Base-by-base conservation (phyloP, 2,329 filamentous ascomycete genomes). In the Neonectria neomacrospora region DNA sequence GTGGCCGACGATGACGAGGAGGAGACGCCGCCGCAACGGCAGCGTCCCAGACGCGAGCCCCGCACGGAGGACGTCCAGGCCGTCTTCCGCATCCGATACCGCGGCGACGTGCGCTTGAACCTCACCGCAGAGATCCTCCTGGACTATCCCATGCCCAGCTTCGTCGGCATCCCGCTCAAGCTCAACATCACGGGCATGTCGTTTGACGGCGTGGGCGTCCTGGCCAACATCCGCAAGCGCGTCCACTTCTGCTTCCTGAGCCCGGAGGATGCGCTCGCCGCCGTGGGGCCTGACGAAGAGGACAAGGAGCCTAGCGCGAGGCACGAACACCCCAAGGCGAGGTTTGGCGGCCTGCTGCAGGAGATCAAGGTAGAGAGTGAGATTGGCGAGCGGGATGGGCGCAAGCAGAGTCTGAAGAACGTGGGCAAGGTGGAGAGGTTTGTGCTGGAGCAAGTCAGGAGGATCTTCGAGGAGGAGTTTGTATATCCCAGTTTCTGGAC, bases 401-500 rank as follows among this genome's bases (percentile, higher is more conserved):
- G 93, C 26, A 97, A 96, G 80, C 95, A 97, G 81, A 96, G 95
- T 50, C 81, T 99, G 64, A 98, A 97, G 84, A 99, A 99, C 77
- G 95, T 99, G 53, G 95, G 96, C 63, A 99, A 99, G 83, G 96
- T 99, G 61, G 96, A 99, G 82, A 91, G 93, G 73, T 99, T 99
- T 77, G 93, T 99, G 60, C 84, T 99, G 63, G 95, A 98, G 77
- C 95, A 98, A 80, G 96, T 99, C 66, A 89, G 95, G 76, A 88
- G 94, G 74, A 98, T 99, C 72, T 98, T 99, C 74, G 96, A 99
- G 80, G 96, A 98, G 76, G 96, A 99, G 78, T 96, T 98, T 80
- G 94, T 98, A 66, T 98, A 97, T 80, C 96, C 96, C 47, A 97
- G 94, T 79, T 98, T 96, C 79, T 98, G 95, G 94, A 98, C 95